Conservation (phyloP, 106 monocot genomes). For the Narthecium ossifragum region DNA sequence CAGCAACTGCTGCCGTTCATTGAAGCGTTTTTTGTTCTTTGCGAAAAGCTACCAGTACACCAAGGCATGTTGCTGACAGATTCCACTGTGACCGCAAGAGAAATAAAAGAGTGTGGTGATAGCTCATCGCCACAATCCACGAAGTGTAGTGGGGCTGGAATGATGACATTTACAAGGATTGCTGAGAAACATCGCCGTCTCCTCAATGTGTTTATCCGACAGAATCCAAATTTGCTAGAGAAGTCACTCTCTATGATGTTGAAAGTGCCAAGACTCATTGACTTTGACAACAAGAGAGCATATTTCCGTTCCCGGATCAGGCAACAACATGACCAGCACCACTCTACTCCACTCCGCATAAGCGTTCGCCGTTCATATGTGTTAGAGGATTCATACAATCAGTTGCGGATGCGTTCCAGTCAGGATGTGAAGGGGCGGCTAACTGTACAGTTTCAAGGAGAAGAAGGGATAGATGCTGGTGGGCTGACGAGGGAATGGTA, state of each 20-base stretch:
- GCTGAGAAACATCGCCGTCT: conserved; percentile 64
- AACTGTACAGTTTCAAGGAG: conserved; percentile 76
- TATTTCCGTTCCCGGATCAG: conserved; percentile 66
- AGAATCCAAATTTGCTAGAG: conserved; percentile 64
- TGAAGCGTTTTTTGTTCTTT: conserved; percentile 65
- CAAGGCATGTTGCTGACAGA: conserved; percentile 28
- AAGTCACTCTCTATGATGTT: conserved; percentile 76
- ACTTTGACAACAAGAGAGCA: conserved; percentile 79
- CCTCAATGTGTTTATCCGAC: conserved; percentile 68
- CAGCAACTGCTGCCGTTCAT: conserved; percentile 60
- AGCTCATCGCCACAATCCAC: conserved; percentile 21
- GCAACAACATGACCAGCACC: conserved; percentile 63
- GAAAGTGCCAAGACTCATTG: conserved; percentile 69
- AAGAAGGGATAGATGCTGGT: conserved; percentile 86
- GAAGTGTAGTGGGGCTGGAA: conserved; percentile 16
- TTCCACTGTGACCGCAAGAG: conserved; percentile 29
- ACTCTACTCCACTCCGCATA: conserved; percentile 46
- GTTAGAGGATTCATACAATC: conserved; percentile 79
- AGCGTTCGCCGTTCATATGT: conserved; percentile 61
- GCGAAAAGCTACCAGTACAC: conserved; percentile 50
- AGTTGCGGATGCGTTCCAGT: conserved; percentile 44
- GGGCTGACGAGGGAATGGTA: conserved; percentile 85
- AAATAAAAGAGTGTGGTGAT: conserved; percentile 34
- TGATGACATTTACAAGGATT: conserved; percentile 43
- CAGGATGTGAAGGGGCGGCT: conserved; percentile 64